Conservation (phyloP, 441 rosid genomes). For the Adansonia madagascariensis region DNA sequence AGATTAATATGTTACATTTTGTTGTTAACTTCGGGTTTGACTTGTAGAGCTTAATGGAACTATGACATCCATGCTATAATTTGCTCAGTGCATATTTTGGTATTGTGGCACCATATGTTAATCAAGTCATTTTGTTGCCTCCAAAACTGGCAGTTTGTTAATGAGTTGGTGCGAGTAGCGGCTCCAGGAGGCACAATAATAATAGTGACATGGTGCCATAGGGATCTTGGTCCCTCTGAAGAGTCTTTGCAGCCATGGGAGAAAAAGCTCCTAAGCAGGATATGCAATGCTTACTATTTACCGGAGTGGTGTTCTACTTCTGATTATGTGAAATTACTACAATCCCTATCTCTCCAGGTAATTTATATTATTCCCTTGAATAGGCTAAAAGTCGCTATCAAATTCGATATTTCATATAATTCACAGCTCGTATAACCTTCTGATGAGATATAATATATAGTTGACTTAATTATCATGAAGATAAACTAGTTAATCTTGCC, state of each 20-base stretch:
- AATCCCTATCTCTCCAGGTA: slow-evolving; percentile 64
- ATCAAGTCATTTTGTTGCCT: background rate
- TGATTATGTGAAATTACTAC: slow-evolving; percentile 66
- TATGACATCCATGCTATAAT: background rate
- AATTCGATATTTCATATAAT: background rate
- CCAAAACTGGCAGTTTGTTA: slow-evolving; percentile 58
- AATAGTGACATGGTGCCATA: slow-evolving; percentile 91
- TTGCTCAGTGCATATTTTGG: background rate
- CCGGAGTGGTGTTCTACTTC: slow-evolving; percentile 88
- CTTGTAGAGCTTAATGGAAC: background rate
- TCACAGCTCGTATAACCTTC: background rate
- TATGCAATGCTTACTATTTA: slow-evolving; percentile 71
- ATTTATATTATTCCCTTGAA: slow-evolving; percentile 14
- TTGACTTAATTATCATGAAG: background rate
- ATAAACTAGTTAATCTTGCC: background rate
- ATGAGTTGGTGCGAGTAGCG: slow-evolving; percentile 79
- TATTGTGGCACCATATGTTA: background rate
- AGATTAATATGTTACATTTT: background rate
- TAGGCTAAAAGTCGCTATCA: background rate
- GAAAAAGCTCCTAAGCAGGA: slow-evolving; percentile 55
- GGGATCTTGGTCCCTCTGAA: slow-evolving; percentile 65
- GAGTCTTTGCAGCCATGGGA: slow-evolving; percentile 74
- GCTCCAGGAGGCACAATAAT: slow-evolving; percentile 82
- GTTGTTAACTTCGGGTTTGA: background rate
- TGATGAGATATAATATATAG: background rate